Evolutionary conservation across 2,329 filamentous ascomycete species (phyloP), one percentile per base, ranked within the genome.

Genomic region (Botrytis byssoidea): DNA sequence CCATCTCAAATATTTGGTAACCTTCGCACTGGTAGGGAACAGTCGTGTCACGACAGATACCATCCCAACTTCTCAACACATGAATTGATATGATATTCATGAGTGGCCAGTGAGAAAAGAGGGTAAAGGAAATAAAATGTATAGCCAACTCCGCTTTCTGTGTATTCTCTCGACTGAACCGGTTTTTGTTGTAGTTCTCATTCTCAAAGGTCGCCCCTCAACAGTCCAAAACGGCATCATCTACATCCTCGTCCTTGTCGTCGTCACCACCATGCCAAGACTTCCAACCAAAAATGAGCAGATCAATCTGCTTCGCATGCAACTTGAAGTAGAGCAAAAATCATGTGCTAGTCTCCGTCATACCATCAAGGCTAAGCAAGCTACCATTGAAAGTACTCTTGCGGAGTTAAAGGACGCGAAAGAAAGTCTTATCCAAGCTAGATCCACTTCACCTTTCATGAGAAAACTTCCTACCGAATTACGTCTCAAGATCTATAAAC

Each of bases 401-500:
- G 29, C 14, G 4, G 32, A 69, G 32, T 60, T 73, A 35, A 61
- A 73, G 25, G 42, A 20, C 10, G 42, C 55, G 12, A 35, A 61
- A 57, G 57, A 61, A 61, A 51, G 44, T 12, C n/a, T 73, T 14
- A 57, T 51, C 32, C 59, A 42, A 14, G 46, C 72, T 12, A 55
- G 40, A 32, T 55, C 48, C 9, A 60, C 67, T 8, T 73, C 72
- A 5, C 46, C 57, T 10, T 74, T 74, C 10, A 44, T 73, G 32
- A 68, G 22, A 22, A 74, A 73, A 40, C 37, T 74, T 60, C 73
- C 73, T 3, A 14, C 22, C 20, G 73, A 74, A 37, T 42, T 74
- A 40, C 73, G 73, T 29, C 42, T 72, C 37, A 73, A 46, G 44
- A 74, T 74, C 29, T 74, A 74, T 48, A 29, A 67, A 22, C 44